These are phyloP conservation scores for Ormosia emarginata DNA, from an alignment of 306 rosid species.

Conservation along the genomic window DNA sequence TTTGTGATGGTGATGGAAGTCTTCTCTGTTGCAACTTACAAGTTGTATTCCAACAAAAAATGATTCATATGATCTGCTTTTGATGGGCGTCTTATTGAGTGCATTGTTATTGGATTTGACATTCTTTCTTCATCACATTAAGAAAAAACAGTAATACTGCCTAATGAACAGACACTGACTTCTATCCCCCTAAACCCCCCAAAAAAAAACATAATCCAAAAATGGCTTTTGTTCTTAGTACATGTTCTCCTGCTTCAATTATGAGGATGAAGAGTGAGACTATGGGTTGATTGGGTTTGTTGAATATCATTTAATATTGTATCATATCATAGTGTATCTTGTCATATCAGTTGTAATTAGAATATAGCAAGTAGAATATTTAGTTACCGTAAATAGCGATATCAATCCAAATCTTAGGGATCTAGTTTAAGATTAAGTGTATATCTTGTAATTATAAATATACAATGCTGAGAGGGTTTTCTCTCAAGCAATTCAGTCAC, in stretches of 20 bases:
- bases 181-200: background rate
- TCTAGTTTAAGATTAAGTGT: too few species aligned
- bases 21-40: background rate
- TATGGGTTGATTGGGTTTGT: background rate
- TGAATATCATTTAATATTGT: too few species aligned
- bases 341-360: too few species aligned
- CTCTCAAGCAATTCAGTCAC: too few species aligned
- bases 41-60: background rate
- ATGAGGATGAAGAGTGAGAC: background rate
- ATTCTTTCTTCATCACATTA: background rate
- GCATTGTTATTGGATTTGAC: background rate
- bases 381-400: too few species aligned
- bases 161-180: background rate
- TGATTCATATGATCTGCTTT: background rate
- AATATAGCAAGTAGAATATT: too few species aligned
- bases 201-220: background rate
- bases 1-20: constrained; percentile 9
- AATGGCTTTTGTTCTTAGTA: background rate
- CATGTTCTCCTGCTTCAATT: background rate
- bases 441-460: too few species aligned
- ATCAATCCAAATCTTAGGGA: too few species aligned
- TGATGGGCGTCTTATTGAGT: background rate
- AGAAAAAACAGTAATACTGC: background rate
- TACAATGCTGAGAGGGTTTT: too few species aligned
- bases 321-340: too few species aligned